phyloP scores from a whole-genome alignment of 805 yeast species.

The Candida vartiovaarae region DNA sequence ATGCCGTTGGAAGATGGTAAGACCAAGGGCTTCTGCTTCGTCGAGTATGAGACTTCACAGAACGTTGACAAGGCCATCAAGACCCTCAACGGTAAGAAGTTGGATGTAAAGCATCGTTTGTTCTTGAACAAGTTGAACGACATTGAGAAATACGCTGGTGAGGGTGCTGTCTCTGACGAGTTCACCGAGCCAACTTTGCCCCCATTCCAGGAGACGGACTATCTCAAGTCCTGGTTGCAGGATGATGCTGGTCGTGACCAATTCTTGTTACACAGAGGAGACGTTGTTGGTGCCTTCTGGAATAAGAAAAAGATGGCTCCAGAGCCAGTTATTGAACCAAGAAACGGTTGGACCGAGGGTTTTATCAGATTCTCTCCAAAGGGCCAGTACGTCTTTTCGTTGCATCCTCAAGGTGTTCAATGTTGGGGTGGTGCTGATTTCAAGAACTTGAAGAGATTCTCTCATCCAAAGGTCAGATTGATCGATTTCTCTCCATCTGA shows the following conservation, averaged over 20 bases:
- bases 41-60: slow-evolving; percentile 64
- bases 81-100: slow-evolving; percentile 77
- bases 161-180: slow-evolving; percentile 52
- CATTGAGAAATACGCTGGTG: slow-evolving; percentile 68
- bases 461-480: slow-evolving; percentile 84
- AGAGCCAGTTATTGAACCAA: slow-evolving; percentile 69
- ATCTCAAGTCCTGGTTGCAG: slow-evolving; percentile 84
- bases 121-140: slow-evolving; percentile 78
- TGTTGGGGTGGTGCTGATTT: slow-evolving; percentile 91
- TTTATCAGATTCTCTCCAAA: slow-evolving; percentile 88
- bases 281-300: slow-evolving; percentile 83
- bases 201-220: slow-evolving; percentile 68
- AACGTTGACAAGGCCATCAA: slow-evolving; percentile 75
- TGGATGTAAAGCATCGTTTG: slow-evolving; percentile 89
- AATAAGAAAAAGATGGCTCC: slow-evolving; percentile 65
- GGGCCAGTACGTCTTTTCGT: slow-evolving; percentile 81
- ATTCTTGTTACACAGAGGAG: slow-evolving; percentile 70
- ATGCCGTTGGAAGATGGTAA: slow-evolving; percentile 78
- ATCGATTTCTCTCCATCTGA: slow-evolving; percentile 92
- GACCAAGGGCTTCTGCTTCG: slow-evolving; percentile 81
- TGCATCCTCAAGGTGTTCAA: slow-evolving; percentile 92
- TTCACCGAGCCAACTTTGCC: slow-evolving; percentile 70
- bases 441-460: slow-evolving; percentile 64
- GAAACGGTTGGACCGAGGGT: slow-evolving; percentile 81
- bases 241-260: slow-evolving; percentile 90